These are phyloP conservation scores for Cercospora sp. DNA, from an alignment of 2,329 filamentous ascomycete species.

Conservation along the genomic window DNA sequence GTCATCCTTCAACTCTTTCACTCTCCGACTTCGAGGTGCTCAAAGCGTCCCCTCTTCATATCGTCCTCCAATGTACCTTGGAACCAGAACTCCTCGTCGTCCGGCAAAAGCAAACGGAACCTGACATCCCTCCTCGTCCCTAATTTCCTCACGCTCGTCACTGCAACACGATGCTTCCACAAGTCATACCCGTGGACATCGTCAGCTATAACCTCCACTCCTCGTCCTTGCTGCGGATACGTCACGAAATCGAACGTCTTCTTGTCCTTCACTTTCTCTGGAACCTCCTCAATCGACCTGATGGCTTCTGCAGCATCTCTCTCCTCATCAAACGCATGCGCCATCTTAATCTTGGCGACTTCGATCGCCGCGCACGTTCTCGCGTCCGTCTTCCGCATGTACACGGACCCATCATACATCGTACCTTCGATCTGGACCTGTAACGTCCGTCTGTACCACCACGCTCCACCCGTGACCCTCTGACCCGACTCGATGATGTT, in stretches of 20 bases:
- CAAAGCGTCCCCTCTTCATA: constrained; percentile 2
- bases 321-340: not conserved
- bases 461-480: not conserved
- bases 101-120: not conserved
- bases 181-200: constrained; percentile 4
- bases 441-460: constrained; percentile 6
- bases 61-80: not conserved
- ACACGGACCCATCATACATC: not conserved
- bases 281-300: not conserved
- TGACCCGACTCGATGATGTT: constrained; percentile 1
- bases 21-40: not conserved
- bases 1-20: not conserved
- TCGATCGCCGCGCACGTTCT: not conserved
- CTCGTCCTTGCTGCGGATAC: not conserved
- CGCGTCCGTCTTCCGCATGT: not conserved
- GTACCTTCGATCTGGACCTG: not conserved
- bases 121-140: not conserved
- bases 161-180: not conserved
- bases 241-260: constrained; percentile 4
- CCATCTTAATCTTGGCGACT: not conserved
- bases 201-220: not conserved
- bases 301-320: not conserved
- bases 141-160: not conserved
- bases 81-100: not conserved
- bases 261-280: not conserved